Conservation (phyloP, 2,329 filamentous ascomycete species). For the Curvularia sp. region DNA sequence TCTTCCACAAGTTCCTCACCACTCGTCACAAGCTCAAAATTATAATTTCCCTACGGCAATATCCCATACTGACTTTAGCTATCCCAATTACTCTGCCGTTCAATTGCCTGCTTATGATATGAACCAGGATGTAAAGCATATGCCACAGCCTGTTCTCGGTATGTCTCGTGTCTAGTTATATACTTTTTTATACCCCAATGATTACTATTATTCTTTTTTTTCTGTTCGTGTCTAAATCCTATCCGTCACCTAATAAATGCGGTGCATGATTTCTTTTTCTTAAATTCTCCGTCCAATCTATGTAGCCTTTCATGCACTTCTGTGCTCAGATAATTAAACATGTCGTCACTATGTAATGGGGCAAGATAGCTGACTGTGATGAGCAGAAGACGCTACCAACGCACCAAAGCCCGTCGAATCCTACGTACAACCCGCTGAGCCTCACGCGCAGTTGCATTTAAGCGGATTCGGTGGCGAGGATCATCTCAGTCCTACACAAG, state of each 20-base stretch:
- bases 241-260: slow-evolving; percentile 7
- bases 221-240: slow-evolving; percentile 22
- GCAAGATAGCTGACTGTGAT: slow-evolving; percentile 31
- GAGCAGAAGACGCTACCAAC: slow-evolving; percentile 35
- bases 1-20: slow-evolving; percentile 30
- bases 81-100: slow-evolving; percentile 40
- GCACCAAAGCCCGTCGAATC: slow-evolving; percentile 15
- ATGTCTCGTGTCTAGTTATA: slow-evolving; percentile 51
- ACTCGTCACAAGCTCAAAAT: slow-evolving; percentile 29
- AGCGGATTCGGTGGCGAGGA: slow-evolving; percentile 51
- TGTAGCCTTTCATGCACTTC: background rate
- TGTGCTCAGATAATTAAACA: background rate
- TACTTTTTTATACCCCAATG: slow-evolving; percentile 42
- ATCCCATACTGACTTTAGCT: slow-evolving; percentile 37
- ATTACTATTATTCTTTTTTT: slow-evolving; percentile 39
- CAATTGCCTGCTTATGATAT: slow-evolving; percentile 49
- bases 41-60: slow-evolving; percentile 32
- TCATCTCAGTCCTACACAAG: slow-evolving; percentile 44
- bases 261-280: slow-evolving; percentile 16
- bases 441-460: slow-evolving; percentile 31
- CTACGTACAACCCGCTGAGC: slow-evolving; percentile 4
- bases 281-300: slow-evolving; percentile 7
- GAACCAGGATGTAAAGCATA: slow-evolving; percentile 47
- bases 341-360: slow-evolving; percentile 10
- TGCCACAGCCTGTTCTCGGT: slow-evolving; percentile 49